Evolutionary conservation across 441 rosid genomes (phyloP), one percentile per base, ranked within the genome.

Genomic region (Populus hybrid): DNA sequence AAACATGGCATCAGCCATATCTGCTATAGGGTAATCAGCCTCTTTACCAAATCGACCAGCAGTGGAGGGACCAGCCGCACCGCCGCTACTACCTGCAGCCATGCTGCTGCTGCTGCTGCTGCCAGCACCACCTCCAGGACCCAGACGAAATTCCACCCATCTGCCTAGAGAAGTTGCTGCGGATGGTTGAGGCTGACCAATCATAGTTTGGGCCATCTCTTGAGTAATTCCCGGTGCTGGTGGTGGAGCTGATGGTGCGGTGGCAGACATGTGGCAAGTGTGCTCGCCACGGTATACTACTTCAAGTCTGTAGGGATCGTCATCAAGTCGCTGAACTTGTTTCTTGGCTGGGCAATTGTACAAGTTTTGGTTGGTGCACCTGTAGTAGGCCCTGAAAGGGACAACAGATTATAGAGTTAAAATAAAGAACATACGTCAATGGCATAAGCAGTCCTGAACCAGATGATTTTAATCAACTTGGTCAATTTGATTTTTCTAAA

Each of bases 321-420:
- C 80, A 70, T 91, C 87, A 2, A 92, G 82, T 9, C 97, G 89
- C 80, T 94, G 99, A 1, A 93, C 97, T 83, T 86, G 93, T 84
- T 92, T 94, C 84, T 94, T 94, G 36, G 97, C 99, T 0, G 91
- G 90, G 76, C 99, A 94, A 3, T 89, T 82, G 85, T 94, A 93
- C 82, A 90, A 23, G 75, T 89, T 94, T 69, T 89, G 95, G 82
- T 93, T 95, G 16, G 99, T 94, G 80, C 99, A 94, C 78, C 95
- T 86, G 81, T 85, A 93, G 78, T 94, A 94, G 4, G 90, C 86
- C 88, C 99, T 94, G 82, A 81, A 77, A 79, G 67, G 8, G 63
- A 30, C 32, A 30, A 40, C n/a, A 42, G 34, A 26, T 26, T 23
- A 10, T 6, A 8, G 9, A 35, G 35, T 18, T 32, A 53, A 53